Evolutionary conservation across 2,329 filamentous ascomycete species (phyloP).

Genomic region (Raffaelea ambrosiae): DNA sequence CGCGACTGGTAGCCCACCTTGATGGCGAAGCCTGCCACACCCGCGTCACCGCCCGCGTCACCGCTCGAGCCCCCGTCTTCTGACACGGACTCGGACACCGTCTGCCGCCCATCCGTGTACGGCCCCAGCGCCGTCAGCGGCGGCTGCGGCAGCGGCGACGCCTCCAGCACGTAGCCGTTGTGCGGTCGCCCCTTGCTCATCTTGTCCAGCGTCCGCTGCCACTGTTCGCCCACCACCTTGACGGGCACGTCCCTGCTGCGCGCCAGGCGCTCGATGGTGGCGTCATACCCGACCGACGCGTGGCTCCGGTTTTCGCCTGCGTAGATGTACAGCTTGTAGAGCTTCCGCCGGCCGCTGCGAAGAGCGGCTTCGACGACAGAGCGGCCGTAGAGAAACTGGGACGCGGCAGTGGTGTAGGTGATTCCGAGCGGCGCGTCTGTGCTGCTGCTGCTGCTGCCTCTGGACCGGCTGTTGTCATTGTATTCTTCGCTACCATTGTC

Average conservation of each 20-base stretch:
- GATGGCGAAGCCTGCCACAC: conserved; percentile 44
- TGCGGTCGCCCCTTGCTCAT: conserved; percentile 78
- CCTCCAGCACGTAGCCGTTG: conserved; percentile 82
- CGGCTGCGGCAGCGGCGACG: conserved; percentile 68
- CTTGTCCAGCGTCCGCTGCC: conserved; percentile 67
- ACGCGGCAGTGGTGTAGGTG: conserved; percentile 71
- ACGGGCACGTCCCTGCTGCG: conserved; percentile 42
- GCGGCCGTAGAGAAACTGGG: conserved; percentile 83
- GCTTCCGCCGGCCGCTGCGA: conserved; percentile 53
- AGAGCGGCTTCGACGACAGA: conserved; percentile 76
- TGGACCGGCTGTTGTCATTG: background rate
- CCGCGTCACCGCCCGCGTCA: too few species aligned
- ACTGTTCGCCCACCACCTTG: conserved; percentile 48
- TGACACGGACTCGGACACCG: too few species aligned
- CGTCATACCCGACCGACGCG: conserved; percentile 34
- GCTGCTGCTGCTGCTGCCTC: background rate
- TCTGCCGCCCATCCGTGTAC: conserved; percentile 32
- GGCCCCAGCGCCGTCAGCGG: conserved; percentile 53
- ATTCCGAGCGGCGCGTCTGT: conserved; percentile 15
- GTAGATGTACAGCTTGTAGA: conserved; percentile 81
- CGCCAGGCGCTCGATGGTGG: conserved; percentile 37
- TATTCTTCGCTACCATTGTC: too few species aligned
- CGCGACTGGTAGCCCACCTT: conserved; percentile 57
- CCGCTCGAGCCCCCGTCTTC: too few species aligned
- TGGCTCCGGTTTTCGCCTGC: conserved; percentile 38